A percentile compares a stretch with the other conserved stretches of the same genome.
Evolutionary conservation across 192 early-diverging fungal genomes (phyloP).

Genomic region (Pilobolus umbonatus): DNA sequence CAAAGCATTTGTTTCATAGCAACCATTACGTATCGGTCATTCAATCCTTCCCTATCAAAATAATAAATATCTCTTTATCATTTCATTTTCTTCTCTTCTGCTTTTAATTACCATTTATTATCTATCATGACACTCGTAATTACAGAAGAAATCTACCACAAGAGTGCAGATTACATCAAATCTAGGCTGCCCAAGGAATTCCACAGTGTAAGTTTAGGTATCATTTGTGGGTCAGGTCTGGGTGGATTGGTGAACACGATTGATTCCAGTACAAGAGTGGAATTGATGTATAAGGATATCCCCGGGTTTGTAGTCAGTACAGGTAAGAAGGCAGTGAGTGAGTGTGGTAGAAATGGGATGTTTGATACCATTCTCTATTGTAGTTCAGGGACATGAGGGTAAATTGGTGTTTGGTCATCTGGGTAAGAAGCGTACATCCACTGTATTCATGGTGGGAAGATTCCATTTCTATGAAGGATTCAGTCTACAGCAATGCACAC

Average conservation of each 20-base stretch:
- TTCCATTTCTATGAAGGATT: constrained; percentile 92
- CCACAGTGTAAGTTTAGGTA: constrained; percentile 59
- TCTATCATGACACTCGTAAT: constrained; percentile 1
- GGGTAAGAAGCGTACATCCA: constrained; percentile 51
- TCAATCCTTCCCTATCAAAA: too few relatives aligned
- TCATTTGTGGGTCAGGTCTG: constrained; percentile 83
- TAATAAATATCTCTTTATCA: neutral
- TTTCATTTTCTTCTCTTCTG: neutral
- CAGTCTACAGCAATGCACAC: constrained; percentile 69
- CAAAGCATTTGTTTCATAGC: too few relatives aligned
- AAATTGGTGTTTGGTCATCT: constrained; percentile 85
- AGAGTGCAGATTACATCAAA: constrained; percentile 6
- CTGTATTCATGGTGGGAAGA: constrained; percentile 85
- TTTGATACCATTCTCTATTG: too few relatives aligned
- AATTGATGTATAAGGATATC: constrained; percentile 74
- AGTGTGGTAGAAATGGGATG: neutral
- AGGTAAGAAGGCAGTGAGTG: constrained; percentile 35
- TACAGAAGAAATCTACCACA: constrained; percentile 8
- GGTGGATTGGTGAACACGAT: constrained; percentile 74
- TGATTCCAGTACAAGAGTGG: constrained; percentile 44
- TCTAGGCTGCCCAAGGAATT: constrained; percentile 17
- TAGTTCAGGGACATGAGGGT: constrained; percentile 68
- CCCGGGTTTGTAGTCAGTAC: constrained; percentile 81
- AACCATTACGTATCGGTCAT: too few relatives aligned
- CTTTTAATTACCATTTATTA: neutral